Evolutionary conservation across 495 filamentous ascomycete species (phyloP).

Genomic region (Penicillium antarcticum): DNA sequence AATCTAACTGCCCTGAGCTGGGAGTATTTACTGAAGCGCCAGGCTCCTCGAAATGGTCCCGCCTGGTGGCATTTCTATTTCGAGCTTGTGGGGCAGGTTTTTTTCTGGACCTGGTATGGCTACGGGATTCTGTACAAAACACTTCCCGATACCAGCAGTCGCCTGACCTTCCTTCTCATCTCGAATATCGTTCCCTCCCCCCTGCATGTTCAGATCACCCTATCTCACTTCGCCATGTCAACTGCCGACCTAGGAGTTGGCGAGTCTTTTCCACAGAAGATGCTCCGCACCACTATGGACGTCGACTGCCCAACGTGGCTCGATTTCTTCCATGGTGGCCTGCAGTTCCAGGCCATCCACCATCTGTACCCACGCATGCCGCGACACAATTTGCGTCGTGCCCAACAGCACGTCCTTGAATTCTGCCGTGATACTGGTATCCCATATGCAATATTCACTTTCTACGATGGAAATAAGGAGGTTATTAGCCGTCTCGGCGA

Average conservation of each 20-base stretch:
- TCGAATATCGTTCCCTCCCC: conserved; percentile 86
- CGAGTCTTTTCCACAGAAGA: conserved; percentile 93
- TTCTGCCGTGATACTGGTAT: conserved; percentile 91
- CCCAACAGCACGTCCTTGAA: conserved; percentile 79
- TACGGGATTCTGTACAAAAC: conserved; percentile 77
- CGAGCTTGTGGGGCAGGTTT: conserved; percentile 74
- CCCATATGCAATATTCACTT: conserved; percentile 91
- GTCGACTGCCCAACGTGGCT: conserved; percentile 94
- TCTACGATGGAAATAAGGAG: conserved; percentile 86
- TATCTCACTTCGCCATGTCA: conserved; percentile 96
- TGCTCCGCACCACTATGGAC: conserved; percentile 98
- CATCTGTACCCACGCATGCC: conserved; percentile 95
- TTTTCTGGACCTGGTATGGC: conserved; percentile 96
- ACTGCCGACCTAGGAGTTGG: conserved; percentile 82
- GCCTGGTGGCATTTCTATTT: conserved; percentile 90
- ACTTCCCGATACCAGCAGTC: conserved; percentile 66
- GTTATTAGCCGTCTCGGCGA: conserved; percentile 83
- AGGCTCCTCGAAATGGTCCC: conserved; percentile 75
- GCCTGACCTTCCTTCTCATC: conserved; percentile 75
- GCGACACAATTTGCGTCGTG: conserved; percentile 81
- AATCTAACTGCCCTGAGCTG: conserved; percentile 87
- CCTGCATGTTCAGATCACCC: conserved; percentile 91
- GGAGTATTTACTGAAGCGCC: conserved; percentile 71
- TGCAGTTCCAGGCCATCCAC: conserved; percentile 97
- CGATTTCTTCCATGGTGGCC: conserved; percentile 92